Percentiles rank a stretch among this genome's conserved stretches.
These are phyloP conservation scores for Hirschfeldia incana DNA, from an alignment of 345 rosid genomes.

Conservation along the genomic window DNA sequence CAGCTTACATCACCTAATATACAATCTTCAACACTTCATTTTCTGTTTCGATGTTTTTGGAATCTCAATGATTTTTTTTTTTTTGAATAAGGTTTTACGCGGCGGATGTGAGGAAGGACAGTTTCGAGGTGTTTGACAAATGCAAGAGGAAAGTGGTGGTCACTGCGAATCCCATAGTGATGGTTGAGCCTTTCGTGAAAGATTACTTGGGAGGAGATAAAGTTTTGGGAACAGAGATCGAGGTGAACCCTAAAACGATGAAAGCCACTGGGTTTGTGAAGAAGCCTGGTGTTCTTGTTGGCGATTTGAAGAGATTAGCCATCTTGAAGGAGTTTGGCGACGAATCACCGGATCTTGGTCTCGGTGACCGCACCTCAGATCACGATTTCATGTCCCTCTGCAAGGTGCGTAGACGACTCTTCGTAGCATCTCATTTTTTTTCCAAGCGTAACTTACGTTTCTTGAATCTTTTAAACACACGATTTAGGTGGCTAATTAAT, in stretches of 20 bases:
- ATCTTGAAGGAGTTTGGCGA: slow-evolving; percentile 75
- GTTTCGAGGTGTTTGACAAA: slow-evolving; percentile 75
- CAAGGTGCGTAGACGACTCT: slow-evolving; percentile 52
- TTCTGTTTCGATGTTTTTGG: not conserved
- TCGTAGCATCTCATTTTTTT: not conserved
- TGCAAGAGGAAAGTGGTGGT: slow-evolving; percentile 94
- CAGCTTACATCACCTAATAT: too few relatives aligned
- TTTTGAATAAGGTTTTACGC: slow-evolving; percentile 68
- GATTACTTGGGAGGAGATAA: slow-evolving; percentile 85
- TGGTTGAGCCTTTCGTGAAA: slow-evolving; percentile 96
- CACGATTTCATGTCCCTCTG: slow-evolving; percentile 95
- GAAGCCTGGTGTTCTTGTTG: slow-evolving; percentile 83
- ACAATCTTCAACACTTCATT: not conserved
- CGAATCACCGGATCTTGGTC: slow-evolving; percentile 71
- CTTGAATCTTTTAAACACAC: not conserved
- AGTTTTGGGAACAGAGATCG: slow-evolving; percentile 92
- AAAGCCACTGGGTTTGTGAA: slow-evolving; percentile 91
- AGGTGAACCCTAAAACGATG: slow-evolving; percentile 82
- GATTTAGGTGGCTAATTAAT: not conserved
- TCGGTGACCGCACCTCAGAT: slow-evolving; percentile 89
- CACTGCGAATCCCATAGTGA: slow-evolving; percentile 89
- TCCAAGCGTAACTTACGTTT: not conserved
- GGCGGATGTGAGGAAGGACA: slow-evolving; percentile 85
- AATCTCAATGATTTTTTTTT: not conserved
- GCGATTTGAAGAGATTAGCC: slow-evolving; percentile 68